phyloP scores from a whole-genome alignment of 192 early-diverging fungal genomes.

The Backusella westeae region DNA sequence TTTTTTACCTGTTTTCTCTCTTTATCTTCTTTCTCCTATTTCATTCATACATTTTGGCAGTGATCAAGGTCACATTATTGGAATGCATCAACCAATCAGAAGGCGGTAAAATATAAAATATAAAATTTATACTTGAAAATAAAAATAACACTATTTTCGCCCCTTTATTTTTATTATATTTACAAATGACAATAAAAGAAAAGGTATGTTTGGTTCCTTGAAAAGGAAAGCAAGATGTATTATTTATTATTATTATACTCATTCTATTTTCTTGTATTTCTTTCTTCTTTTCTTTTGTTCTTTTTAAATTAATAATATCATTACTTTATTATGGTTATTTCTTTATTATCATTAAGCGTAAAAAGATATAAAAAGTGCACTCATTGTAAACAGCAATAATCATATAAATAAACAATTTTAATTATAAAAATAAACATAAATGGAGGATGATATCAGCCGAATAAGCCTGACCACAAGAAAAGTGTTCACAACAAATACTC shows the following conservation, averaged over 20 bases:
- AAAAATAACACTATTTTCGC: neutral
- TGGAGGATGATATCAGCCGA: conserved; percentile 4
- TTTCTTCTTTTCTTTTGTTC: neutral
- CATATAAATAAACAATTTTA: neutral
- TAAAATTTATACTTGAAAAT: neutral
- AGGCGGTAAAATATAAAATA: neutral
- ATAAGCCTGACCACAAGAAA: conserved; percentile 5
- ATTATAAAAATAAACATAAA: neutral
- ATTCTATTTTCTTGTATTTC: neutral
- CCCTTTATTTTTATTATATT: neutral
- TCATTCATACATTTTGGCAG: neutral
- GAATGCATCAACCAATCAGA: neutral
- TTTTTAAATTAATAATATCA: no score
- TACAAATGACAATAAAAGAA: neutral
- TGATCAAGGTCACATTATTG: conserved; percentile 8
- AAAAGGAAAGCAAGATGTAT: neutral
- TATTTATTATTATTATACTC: neutral
- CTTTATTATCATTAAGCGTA: neutral
- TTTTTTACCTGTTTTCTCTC: neutral
- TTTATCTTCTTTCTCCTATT: neutral
- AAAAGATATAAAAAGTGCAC: neutral
- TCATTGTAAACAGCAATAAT: neutral
- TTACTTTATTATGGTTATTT: neutral
- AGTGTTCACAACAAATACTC: conserved; percentile 6
- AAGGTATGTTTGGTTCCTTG: neutral